A percentile compares a stretch with the other conserved stretches of the same genome.
Evolutionary conservation across 2,329 filamentous ascomycete species (phyloP).

Genomic region (Periconia sp.): DNA sequence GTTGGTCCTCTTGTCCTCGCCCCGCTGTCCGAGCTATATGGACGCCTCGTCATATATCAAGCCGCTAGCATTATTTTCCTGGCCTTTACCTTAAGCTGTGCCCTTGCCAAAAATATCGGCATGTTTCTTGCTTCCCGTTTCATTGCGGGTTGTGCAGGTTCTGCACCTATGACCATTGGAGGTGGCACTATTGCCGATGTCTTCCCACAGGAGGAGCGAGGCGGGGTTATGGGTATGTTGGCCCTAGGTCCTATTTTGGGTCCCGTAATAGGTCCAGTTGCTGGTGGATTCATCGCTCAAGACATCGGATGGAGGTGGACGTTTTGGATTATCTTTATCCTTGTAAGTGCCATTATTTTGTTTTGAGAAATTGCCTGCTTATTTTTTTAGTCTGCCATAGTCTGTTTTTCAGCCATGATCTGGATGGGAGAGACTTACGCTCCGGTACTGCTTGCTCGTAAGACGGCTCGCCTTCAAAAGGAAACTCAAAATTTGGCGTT

Average conservation of each 20-base stretch:
- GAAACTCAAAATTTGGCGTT: slow-evolving; percentile 67
- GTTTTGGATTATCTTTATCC: slow-evolving; percentile 52
- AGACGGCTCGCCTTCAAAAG: slow-evolving; percentile 67
- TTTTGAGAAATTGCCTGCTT: not conserved
- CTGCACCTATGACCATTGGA: slow-evolving; percentile 50
- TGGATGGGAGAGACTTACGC: slow-evolving; percentile 76
- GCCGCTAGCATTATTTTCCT: slow-evolving; percentile 17
- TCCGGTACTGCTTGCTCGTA: slow-evolving; percentile 70
- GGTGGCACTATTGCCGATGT: slow-evolving; percentile 60
- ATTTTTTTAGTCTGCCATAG: slow-evolving; percentile 2
- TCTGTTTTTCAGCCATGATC: slow-evolving; percentile 1
- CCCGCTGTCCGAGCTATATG: slow-evolving; percentile 44
- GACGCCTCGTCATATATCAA: slow-evolving; percentile 44
- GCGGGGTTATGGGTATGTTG: slow-evolving; percentile 56
- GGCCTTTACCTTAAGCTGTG: slow-evolving; percentile 32
- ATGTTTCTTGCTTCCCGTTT: slow-evolving; percentile 36
- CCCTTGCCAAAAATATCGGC: slow-evolving; percentile 21
- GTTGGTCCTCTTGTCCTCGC: slow-evolving; percentile 33
- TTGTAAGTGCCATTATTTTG: slow-evolving; percentile 37
- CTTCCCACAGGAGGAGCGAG: slow-evolving; percentile 55
- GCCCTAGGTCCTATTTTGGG: slow-evolving; percentile 58
- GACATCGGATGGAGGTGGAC: slow-evolving; percentile 56
- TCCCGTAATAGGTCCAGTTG: slow-evolving; percentile 46
- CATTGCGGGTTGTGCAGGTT: slow-evolving; percentile 23
- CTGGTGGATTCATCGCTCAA: slow-evolving; percentile 55